Evolutionary conservation across 176 grass and related monocot genomes (phyloP).

Genomic region (Oryza glaberrima): DNA sequence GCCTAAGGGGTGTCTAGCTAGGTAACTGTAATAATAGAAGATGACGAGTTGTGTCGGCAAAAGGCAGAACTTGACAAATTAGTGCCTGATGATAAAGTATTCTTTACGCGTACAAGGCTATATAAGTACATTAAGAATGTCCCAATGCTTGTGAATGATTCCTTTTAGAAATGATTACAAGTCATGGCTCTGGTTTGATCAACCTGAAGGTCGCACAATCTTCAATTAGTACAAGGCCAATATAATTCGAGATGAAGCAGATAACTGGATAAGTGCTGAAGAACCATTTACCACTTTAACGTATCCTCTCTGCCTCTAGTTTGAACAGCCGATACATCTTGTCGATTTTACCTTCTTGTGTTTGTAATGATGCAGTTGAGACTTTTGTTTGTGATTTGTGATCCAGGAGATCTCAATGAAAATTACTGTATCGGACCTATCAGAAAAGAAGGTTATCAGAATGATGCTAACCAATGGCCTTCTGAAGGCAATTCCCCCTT

Average conservation of each 20-base stretch:
- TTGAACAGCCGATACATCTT: background rate
- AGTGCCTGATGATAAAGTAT: no score
- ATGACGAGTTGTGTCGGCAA: no score
- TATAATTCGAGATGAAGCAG: background rate
- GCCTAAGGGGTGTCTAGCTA: no score
- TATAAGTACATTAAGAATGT: background rate
- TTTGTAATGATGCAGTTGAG: background rate
- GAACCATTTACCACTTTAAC: no score
- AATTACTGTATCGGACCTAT: slow-evolving; percentile 60
- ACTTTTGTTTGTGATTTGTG: background rate
- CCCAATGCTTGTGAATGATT: background rate
- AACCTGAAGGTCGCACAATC: background rate
- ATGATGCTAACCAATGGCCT: slow-evolving; percentile 53
- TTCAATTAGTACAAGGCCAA: background rate
- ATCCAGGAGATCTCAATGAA: slow-evolving; percentile 62
- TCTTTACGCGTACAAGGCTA: background rate
- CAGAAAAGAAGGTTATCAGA: background rate
- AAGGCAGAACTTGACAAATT: no score
- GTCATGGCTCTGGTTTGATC: background rate
- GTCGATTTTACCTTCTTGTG: background rate
- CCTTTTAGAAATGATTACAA: background rate
- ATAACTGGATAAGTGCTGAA: background rate
- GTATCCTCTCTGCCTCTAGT: background rate
- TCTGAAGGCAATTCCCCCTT: slow-evolving; percentile 30
- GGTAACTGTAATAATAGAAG: no score